Percentiles rank a stretch among this genome's conserved stretches.
phyloP scores from a whole-genome alignment of 257 asterid species.

The Capsicum rhomboideum region DNA sequence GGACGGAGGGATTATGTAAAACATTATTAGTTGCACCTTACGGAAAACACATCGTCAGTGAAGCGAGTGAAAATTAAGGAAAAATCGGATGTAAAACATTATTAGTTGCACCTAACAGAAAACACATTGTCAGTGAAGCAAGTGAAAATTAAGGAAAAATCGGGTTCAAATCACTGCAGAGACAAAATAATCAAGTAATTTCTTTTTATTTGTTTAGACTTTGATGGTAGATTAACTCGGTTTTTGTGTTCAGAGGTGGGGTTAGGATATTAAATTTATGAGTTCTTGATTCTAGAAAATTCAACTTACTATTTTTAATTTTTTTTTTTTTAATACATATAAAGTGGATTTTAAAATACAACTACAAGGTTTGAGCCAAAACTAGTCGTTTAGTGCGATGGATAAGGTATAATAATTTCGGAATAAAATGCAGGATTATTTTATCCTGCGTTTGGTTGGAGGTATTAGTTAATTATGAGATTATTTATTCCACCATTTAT shows the following conservation, averaged over 20 bases:
- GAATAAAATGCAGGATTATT: too few relatives aligned
- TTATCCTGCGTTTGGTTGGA: too few relatives aligned
- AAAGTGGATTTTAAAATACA: neutral
- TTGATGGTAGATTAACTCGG: neutral
- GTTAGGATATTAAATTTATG: neutral
- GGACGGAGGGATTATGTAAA: too few relatives aligned
- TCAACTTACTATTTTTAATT: neutral
- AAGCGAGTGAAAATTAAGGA: too few relatives aligned
- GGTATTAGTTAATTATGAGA: too few relatives aligned
- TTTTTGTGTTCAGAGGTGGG: neutral
- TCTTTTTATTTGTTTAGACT: too few relatives aligned
- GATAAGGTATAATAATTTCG: too few relatives aligned
- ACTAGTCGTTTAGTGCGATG: too few relatives aligned
- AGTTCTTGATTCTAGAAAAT: neutral
- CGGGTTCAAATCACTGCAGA: too few relatives aligned
- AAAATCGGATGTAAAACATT: neutral
- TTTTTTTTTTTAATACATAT: neutral
- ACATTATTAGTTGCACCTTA: neutral
- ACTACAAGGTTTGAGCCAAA: neutral
- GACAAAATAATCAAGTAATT: neutral
- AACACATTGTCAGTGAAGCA: neutral
- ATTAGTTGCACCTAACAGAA: neutral
- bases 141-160: too few relatives aligned
- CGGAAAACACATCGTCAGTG: neutral
- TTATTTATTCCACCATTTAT: too few relatives aligned